Evolutionary conservation across 345 rosid species (phyloP).

Genomic region (Lumnitzera racemosa): DNA sequence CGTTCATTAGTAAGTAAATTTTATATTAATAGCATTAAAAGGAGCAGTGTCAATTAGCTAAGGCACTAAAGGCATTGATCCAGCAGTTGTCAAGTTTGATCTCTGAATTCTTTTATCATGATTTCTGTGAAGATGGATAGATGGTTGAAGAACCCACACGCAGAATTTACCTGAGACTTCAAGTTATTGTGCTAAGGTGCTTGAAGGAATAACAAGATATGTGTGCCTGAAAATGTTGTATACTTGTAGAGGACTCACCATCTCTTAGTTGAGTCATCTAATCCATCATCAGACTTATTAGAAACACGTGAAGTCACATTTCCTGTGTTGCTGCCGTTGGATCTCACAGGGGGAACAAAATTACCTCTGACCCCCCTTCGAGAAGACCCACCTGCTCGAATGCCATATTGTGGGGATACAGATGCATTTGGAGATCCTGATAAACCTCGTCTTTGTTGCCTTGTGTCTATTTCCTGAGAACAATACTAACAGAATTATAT

Average conservation of each 20-base stretch:
- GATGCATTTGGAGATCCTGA: conserved; percentile 52
- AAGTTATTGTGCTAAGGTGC: background rate
- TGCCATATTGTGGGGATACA: conserved; percentile 59
- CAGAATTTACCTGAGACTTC: no score
- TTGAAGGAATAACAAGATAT: conserved; percentile 1
- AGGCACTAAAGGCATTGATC: no score
- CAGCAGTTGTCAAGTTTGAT: no score
- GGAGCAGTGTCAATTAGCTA: no score
- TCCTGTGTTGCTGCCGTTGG: conserved; percentile 57
- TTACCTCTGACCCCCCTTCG: conserved; percentile 75
- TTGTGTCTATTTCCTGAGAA: conserved; percentile 75
- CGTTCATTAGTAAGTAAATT: no score
- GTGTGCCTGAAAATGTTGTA: background rate
- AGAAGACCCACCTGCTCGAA: conserved; percentile 47
- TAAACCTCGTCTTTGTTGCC: conserved; percentile 49
- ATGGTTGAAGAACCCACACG: no score
- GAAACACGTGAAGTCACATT: conserved; percentile 51
- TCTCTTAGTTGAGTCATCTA: conserved; percentile 78
- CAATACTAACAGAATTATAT: conserved; percentile 15
- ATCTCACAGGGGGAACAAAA: conserved; percentile 83
- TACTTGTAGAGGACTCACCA: conserved; percentile 40
- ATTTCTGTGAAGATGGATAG: no score
- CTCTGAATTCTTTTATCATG: no score
- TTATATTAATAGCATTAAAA: no score
- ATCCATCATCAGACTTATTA: conserved; percentile 74